A percentile compares a stretch with the other conserved stretches of the same genome.
Evolutionary conservation across 2,329 filamentous ascomycete species (phyloP).

Genomic region (Teratosphaeria zuluensis): DNA sequence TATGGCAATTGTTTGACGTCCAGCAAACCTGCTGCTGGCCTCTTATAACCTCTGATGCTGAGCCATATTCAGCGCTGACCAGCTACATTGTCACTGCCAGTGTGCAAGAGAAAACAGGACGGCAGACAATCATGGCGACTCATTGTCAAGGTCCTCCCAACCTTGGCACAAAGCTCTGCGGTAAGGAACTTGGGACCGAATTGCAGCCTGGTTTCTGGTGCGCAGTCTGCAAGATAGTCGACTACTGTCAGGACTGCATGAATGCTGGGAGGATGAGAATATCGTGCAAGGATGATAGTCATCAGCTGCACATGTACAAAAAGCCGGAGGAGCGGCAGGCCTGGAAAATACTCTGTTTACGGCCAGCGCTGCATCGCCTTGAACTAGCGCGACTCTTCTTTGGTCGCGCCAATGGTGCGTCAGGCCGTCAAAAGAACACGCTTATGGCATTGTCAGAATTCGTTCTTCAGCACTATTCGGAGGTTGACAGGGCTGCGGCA

Average conservation of each 20-base stretch:
- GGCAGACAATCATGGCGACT: neutral
- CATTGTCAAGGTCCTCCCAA: neutral
- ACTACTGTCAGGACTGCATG: neutral
- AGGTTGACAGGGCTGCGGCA: neutral
- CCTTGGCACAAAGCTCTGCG: neutral
- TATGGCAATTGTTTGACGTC: neutral
- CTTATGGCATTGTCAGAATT: neutral
- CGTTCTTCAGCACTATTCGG: neutral
- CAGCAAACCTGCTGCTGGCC: neutral
- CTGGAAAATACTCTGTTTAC: neutral
- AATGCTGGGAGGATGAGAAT: neutral
- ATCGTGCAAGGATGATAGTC: neutral
- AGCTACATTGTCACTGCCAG: neutral
- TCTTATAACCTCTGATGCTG: neutral
- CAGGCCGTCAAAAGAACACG: neutral
- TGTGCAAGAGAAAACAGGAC: neutral
- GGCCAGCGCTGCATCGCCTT: neutral
- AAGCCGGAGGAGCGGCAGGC: neutral
- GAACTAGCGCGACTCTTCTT: neutral
- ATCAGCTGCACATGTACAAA: neutral
- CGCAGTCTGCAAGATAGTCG: neutral
- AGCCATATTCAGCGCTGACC: neutral
- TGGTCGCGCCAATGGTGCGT: neutral
- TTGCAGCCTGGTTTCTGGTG: neutral
- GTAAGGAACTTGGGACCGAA: neutral